Percentiles rank a stretch among this genome's conserved stretches.
phyloP scores from a whole-genome alignment of 2,329 filamentous ascomycete genomes.

The Scedosporium apiospermum region DNA sequence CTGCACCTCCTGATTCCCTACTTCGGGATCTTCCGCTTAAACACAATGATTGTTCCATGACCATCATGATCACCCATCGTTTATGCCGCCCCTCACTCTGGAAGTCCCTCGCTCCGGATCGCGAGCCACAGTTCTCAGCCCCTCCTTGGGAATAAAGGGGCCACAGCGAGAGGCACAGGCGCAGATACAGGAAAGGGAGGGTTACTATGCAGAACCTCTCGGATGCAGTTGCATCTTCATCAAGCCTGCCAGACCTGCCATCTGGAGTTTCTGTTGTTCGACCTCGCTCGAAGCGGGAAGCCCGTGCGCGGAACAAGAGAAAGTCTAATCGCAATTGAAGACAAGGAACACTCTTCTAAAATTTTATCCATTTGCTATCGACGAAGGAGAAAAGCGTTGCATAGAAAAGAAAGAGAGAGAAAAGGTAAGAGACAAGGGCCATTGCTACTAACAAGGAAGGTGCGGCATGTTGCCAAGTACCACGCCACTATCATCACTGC shows the following conservation, averaged over 20 bases:
- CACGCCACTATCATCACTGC: not conserved
- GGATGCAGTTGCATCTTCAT: not conserved
- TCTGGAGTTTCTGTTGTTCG: not conserved
- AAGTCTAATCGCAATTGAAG: not conserved
- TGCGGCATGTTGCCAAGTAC: not conserved
- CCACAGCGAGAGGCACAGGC: not conserved
- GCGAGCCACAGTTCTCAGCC: not conserved
- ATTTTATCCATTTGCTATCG: too few relatives aligned
- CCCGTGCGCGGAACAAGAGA: not conserved
- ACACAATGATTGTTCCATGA: not conserved
- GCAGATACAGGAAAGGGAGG: not conserved
- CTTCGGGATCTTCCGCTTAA: not conserved
- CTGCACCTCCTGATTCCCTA: not conserved
- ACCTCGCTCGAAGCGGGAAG: not conserved
- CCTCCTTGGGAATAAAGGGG: too few relatives aligned
- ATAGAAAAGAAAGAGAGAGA: not conserved
- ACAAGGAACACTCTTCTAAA: not conserved
- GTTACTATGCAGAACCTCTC: not conserved
- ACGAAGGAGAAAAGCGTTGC: not conserved
- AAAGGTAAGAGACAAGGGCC: not conserved
- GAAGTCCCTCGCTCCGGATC: not conserved
- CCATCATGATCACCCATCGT: not conserved
- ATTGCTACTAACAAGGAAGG: not conserved
- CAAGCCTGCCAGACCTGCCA: not conserved
- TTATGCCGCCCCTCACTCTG: not conserved